Evolutionary conservation across 2,329 filamentous ascomycete genomes (phyloP).

Genomic region (Aureobasidium sp.): DNA sequence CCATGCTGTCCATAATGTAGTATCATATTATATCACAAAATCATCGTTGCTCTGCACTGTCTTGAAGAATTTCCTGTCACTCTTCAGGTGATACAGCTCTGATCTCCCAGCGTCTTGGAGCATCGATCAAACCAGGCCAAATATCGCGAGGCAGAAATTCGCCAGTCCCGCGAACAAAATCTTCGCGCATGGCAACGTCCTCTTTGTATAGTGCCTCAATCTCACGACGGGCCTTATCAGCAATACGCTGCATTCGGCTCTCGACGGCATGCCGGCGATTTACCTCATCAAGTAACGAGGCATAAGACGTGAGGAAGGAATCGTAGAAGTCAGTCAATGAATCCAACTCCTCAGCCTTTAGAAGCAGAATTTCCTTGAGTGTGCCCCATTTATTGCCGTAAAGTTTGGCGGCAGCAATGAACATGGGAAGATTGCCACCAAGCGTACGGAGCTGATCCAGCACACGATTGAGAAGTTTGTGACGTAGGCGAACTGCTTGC

Average conservation of each 20-base stretch:
- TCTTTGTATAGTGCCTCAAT: conserved; percentile 63
- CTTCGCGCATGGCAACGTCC: conserved; percentile 65
- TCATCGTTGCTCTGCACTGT: not conserved
- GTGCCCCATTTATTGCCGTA: conserved; percentile 64
- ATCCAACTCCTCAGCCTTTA: conserved; percentile 68
- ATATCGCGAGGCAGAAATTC: conserved; percentile 83
- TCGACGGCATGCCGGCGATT: conserved; percentile 67
- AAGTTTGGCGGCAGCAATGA: conserved; percentile 57
- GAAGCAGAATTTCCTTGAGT: conserved; percentile 62
- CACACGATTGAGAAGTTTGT: conserved; percentile 54
- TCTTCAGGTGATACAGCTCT: not conserved
- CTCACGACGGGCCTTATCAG: conserved; percentile 69
- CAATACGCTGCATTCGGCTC: conserved; percentile 64
- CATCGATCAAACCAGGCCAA: conserved; percentile 63
- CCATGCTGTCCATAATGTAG: not conserved
- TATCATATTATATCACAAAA: not conserved
- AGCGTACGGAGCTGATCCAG: conserved; percentile 63
- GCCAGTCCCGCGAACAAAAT: conserved; percentile 74
- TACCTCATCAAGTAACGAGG: conserved; percentile 75
- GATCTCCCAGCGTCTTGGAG: conserved; percentile 25
- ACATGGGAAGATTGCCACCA: conserved; percentile 56
- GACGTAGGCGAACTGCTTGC: conserved; percentile 48
- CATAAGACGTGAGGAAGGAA: conserved; percentile 77
- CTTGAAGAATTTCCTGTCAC: not conserved
- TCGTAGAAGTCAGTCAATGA: conserved; percentile 78